A percentile compares a stretch with the other conserved stretches of the same genome.
phyloP scores from a whole-genome alignment of 441 rosid genomes.

The Eutrema salsugineum region DNA sequence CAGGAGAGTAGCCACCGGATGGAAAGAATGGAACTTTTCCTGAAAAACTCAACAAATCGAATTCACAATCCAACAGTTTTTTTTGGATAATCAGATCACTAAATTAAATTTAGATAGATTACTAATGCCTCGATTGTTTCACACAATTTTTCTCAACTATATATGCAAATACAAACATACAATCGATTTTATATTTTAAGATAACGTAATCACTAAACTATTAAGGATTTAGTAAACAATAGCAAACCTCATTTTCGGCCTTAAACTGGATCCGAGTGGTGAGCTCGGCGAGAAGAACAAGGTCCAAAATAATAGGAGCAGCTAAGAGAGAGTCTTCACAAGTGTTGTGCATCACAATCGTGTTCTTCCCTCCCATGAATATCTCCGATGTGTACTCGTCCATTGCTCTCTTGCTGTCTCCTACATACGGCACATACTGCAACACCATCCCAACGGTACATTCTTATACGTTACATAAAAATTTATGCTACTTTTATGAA shows the following conservation, averaged over 20 bases:
- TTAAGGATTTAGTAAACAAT: neutral
- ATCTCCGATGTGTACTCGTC: conserved; percentile 95
- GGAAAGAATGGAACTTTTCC: conserved; percentile 92
- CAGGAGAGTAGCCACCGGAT: conserved; percentile 88
- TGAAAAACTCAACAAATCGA: conserved; percentile 29
- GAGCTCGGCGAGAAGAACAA: conserved; percentile 90
- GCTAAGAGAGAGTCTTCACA: conserved; percentile 96
- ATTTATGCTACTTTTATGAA: neutral
- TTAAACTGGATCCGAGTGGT: conserved; percentile 80
- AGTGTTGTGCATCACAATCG: conserved; percentile 86
- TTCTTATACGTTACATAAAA: neutral
- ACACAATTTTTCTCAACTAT: too few relatives aligned
- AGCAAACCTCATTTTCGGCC: conserved; percentile 71
- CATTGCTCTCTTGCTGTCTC: conserved; percentile 98
- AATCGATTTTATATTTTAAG: neutral
- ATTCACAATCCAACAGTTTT: neutral
- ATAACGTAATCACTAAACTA: neutral
- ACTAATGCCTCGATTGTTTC: neutral
- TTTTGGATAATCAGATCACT: neutral
- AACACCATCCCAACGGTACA: neutral
- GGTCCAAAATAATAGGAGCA: conserved; percentile 86
- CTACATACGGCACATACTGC: conserved; percentile 86
- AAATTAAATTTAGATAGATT: neutral
- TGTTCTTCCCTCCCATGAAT: conserved; percentile 91
- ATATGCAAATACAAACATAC: neutral